Conservation (phyloP, 441 rosid genomes). For the Rhodomyrtus psidioides region DNA sequence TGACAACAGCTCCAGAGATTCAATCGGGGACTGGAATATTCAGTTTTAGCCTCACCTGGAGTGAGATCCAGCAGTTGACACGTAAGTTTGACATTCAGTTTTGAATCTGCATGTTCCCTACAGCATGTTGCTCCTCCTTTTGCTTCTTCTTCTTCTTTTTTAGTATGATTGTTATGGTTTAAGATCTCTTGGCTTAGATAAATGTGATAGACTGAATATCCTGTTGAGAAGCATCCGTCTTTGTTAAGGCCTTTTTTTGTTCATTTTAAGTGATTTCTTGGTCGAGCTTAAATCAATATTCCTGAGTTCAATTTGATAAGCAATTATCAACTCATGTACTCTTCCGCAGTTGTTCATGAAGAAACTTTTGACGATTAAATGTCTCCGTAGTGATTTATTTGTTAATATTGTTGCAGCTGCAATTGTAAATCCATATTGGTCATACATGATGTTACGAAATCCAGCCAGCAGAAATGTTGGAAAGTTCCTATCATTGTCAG, state of each 20-base stretch:
- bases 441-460: constrained; percentile 25
- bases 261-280: background rate
- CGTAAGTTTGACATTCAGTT: constrained; percentile 35
- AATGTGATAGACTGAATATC: background rate
- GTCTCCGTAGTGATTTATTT: background rate
- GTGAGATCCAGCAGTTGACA: constrained; percentile 38
- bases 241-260: background rate
- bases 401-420: constrained; percentile 30
- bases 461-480: constrained; percentile 42
- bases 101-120: background rate
- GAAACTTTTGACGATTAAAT: background rate
- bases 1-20: constrained; percentile 30
- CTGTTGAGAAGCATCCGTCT: background rate
- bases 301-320: background rate
- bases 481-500: constrained; percentile 37
- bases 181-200: background rate
- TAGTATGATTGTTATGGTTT: background rate
- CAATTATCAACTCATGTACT: background rate
- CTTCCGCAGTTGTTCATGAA: too few relatives aligned
- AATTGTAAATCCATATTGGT: constrained; percentile 34
- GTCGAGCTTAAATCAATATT: background rate
- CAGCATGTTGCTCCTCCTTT: background rate
- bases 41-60: constrained; percentile 59
- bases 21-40: constrained; percentile 22
- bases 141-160: background rate